Base-by-base conservation (phyloP, 2,329 filamentous ascomycete species). In the Phymatotrichopsis omnivora region DNA sequence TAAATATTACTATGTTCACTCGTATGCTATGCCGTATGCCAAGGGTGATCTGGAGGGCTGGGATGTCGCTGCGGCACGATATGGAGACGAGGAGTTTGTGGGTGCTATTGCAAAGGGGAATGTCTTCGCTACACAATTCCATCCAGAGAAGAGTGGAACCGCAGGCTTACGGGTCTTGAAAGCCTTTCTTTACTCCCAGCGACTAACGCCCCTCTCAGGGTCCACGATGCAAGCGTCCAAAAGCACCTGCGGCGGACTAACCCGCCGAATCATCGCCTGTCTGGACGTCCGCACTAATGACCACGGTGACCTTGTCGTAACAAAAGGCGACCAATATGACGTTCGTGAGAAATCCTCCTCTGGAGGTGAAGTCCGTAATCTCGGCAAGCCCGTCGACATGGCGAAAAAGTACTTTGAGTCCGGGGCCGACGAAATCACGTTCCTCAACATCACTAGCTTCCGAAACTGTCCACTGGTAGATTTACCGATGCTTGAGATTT, bases 1-100 rank as follows among this genome's bases (percentile, higher is more conserved):
- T 61, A 98, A 96, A 65, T 98, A 98, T 70, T 98, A 98, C 68
- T 98, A 98, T 62, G 89, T 98, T 45, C 91, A 98, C 70, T 87
- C 85, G 2, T 98, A 91, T 66, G 87, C 86, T 47, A 80, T 78
- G 20, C 80, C 80, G 3, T 94, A 95, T 63, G 72, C 80, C 54
- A 71, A 95, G 10, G 86, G 95, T 64, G 39, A 39, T 5, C 37
- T 52, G 16, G 70, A 82, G 25, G 91, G 89, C 20, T 98, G 91
- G 89, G 76, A 78, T 7, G 82, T 96, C n/a, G 91, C 91, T 1
- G 93, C 84, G 2, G 87, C 80, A 14, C 78, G 75, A 12, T 98
- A 98, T 63, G 87, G 87, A 24, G 69, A 74, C 11, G 86, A 98
- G 67, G 81, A 82, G 28, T 98, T 98, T 61, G 78, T 96, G 8